Base-by-base conservation (phyloP, 495 filamentous ascomycete species). In the Entonaema liquescens region DNA sequence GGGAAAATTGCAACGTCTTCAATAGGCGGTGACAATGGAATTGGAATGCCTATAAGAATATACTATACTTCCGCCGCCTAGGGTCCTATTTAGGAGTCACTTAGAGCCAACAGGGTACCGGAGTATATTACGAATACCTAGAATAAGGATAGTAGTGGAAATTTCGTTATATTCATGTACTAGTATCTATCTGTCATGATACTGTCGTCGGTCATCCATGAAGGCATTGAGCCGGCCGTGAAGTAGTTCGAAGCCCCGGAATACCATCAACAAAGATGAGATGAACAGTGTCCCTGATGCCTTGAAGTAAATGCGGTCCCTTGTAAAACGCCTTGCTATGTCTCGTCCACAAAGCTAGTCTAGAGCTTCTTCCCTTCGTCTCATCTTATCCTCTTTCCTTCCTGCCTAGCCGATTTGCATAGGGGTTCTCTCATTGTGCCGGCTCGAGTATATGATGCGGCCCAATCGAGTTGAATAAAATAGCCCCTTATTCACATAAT, bases 241-340 rank as follows among this genome's bases (percentile, higher is more conserved):
- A 26, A 33, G 31, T 59, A 5, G 35, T 21, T 55, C 35, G n/a
- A 12, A 59, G 23, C 66, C 54, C 9, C 40, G 50, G 23, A 25
- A 59, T 54, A 29, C 44, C 21, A 40, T 61, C 21, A 52, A 31
- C 31, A 71, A 28, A 50, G 67, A 70, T 19, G 47, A 31, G 8
- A 31, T 19, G 15, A 9, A 23, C 9, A 6, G 28, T 47, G 29
- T 42, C 26, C 40, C 26, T 57, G 31, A 49, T 57, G 15, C 50
- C 55, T 57, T 53, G 4, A 61, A 62, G 52, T 40, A 57, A 65
- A 71, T 66, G 62, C 50, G 38, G 31, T 33, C 38, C 38, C 62
- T 62, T 42, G 28, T 8, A 31, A 56, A 71, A 71, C 68, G 68
- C 68, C 68, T 66, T 71, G 67, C 67, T 65, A 60, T 60, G 49